A percentile compares a stretch with the other conserved stretches of the same genome.
phyloP scores from a whole-genome alignment of 208 protist species.

The Tritrichomonas foetus region DNA sequence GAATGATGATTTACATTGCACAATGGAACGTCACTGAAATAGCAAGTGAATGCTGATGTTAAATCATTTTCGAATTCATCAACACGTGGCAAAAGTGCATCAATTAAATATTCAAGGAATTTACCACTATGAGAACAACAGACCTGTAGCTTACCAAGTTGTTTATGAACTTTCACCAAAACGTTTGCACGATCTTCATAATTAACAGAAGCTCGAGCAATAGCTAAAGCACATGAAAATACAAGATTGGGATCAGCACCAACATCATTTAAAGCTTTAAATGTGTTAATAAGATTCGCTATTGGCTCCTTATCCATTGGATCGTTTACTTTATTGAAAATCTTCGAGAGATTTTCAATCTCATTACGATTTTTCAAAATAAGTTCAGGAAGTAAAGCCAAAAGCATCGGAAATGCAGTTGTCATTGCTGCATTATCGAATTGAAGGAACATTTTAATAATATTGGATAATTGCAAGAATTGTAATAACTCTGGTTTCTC shows the following conservation, averaged over 20 bases:
- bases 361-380: background rate
- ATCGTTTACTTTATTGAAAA: background rate
- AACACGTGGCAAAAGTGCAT: background rate
- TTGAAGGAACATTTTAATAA: background rate
- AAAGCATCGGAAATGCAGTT: background rate
- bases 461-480: background rate
- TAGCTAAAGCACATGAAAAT: background rate
- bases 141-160: background rate
- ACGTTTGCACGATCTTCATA: background rate
- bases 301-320: background rate
- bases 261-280: background rate
- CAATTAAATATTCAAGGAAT: background rate
- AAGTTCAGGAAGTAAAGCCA: background rate
- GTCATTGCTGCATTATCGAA: background rate
- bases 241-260: background rate
- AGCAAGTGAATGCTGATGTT: background rate
- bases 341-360: background rate
- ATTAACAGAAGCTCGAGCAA: background rate
- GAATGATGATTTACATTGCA: background rate
- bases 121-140: background rate
- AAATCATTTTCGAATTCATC: background rate
- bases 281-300: background rate
- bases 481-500: background rate
- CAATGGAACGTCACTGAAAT: constrained; percentile 2
- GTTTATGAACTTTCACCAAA: background rate